These are phyloP conservation scores for Phytopythium kandeliae DNA, from an alignment of 352 stramenopile species.

Conservation along the genomic window DNA sequence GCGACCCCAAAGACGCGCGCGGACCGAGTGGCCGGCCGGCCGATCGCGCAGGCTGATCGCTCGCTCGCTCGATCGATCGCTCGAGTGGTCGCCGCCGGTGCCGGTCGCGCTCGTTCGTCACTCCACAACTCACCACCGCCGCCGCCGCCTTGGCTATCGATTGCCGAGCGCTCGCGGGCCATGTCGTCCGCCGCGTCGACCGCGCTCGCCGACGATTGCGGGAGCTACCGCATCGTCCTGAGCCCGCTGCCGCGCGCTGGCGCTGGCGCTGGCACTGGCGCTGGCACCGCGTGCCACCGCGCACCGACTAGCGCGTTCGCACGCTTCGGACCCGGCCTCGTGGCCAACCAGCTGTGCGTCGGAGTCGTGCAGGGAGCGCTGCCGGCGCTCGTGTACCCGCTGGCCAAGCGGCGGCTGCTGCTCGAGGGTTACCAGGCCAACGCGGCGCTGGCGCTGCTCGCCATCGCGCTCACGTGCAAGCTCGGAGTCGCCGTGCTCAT, in stretches of 20 bases:
- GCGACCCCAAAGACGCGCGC: no score
- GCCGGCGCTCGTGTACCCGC: slow-evolving; percentile 59
- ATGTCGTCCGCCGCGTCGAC: not conserved
- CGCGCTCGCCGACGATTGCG: not conserved
- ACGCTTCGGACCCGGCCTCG: slow-evolving; percentile 12
- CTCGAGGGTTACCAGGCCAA: slow-evolving; percentile 67
- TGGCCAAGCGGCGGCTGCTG: slow-evolving; percentile 68
- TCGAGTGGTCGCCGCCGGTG: no score
- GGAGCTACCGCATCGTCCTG: not conserved
- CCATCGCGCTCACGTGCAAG: slow-evolving; percentile 64
- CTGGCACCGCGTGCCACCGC: no score
- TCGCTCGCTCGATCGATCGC: no score
- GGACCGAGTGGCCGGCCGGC: no score
- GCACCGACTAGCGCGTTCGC: not conserved
- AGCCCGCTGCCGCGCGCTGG: not conserved
- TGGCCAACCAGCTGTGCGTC: slow-evolving; percentile 67
- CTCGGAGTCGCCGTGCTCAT: slow-evolving; percentile 59
- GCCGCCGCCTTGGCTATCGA: no score
- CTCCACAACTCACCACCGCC: not conserved
- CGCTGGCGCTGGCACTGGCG: no score
- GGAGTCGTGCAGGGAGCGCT: slow-evolving; percentile 65
- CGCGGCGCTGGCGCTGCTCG: slow-evolving; percentile 46
- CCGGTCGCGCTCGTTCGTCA: not conserved
- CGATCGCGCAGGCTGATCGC: no score
- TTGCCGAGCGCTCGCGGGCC: not conserved